Percentiles rank a stretch among this genome's conserved stretches.
These are phyloP conservation scores for Phallus indusiatus DNA, from an alignment of 768 basidiomycete species.

Conservation along the genomic window DNA sequence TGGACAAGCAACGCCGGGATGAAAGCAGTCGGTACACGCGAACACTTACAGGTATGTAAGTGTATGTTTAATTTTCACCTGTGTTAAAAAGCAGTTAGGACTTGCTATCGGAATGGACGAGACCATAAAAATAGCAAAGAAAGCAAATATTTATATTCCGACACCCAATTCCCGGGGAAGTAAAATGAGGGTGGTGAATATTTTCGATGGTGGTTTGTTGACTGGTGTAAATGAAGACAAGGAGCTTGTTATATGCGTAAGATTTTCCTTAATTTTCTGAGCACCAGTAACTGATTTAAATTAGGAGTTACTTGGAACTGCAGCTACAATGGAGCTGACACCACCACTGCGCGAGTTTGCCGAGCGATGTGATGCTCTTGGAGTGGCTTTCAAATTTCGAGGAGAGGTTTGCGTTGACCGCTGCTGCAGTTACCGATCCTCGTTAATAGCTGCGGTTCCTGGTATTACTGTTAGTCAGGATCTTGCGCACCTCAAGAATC, in stretches of 20 bases:
- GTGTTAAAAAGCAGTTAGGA: not conserved
- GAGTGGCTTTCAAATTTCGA: not conserved
- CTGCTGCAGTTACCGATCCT: not conserved
- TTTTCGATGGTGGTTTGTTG: not conserved
- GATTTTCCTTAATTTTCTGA: not conserved
- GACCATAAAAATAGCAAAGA: not conserved
- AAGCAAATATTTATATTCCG: not conserved
- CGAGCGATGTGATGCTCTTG: not conserved
- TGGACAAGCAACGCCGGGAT: not conserved
- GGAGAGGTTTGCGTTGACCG: slow-evolving; percentile 2
- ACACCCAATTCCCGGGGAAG: not conserved
- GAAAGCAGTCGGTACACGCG: not conserved
- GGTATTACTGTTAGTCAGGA: not conserved
- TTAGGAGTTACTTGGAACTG: not conserved
- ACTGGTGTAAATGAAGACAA: slow-evolving; percentile 5
- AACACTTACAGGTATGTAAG: not conserved
- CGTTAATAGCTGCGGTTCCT: not conserved
- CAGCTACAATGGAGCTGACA: not conserved
- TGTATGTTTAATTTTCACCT: too few species aligned
- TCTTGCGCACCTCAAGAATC: not conserved
- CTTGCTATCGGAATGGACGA: not conserved
- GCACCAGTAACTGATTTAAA: too few species aligned
- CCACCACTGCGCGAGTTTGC: not conserved
- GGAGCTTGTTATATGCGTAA: not conserved
- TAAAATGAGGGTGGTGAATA: not conserved